Evolutionary conservation across 495 filamentous ascomycete species (phyloP).

Genomic region (Hypoxylon subgilvum): DNA sequence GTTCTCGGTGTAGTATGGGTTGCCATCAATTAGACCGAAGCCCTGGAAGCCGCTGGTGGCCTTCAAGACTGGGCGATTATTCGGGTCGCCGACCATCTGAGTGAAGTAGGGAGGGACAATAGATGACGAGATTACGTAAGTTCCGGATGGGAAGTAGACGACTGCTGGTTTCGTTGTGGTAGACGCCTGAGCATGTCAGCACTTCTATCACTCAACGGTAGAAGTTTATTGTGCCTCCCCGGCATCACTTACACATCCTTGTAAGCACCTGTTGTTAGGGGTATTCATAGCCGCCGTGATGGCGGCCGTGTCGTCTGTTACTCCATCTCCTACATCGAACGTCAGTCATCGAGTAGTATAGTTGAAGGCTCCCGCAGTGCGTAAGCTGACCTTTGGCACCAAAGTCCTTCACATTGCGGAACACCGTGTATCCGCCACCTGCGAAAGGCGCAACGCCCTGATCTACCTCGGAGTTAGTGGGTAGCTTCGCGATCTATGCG

Average conservation of each 20-base stretch:
- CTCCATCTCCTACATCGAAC: slow-evolving; percentile 46
- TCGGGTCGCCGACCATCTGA: slow-evolving; percentile 71
- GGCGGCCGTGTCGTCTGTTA: slow-evolving; percentile 81
- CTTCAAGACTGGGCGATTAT: slow-evolving; percentile 67
- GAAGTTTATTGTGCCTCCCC: not conserved
- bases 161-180: slow-evolving; percentile 76
- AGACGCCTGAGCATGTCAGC: slow-evolving; percentile 51
- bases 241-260: slow-evolving; percentile 61
- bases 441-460: slow-evolving; percentile 56
- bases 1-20: slow-evolving; percentile 64
- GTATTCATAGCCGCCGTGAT: slow-evolving; percentile 82
- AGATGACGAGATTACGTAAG: slow-evolving; percentile 70
- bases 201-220: slow-evolving; percentile 60
- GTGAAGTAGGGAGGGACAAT: slow-evolving; percentile 71
- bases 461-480: slow-evolving; percentile 39
- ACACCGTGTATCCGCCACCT: slow-evolving; percentile 56
- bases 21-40: slow-evolving; percentile 71
- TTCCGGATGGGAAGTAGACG: slow-evolving; percentile 81
- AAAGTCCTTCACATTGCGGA: slow-evolving; percentile 66
- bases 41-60: slow-evolving; percentile 68
- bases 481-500: not conserved
- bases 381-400: slow-evolving; percentile 59
- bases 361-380: not conserved
- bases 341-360: slow-evolving; percentile 16
- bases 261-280: slow-evolving; percentile 76